Evolutionary conservation across 2,329 filamentous ascomycete species (phyloP).

Genomic region (Colletotrichum paranaense): DNA sequence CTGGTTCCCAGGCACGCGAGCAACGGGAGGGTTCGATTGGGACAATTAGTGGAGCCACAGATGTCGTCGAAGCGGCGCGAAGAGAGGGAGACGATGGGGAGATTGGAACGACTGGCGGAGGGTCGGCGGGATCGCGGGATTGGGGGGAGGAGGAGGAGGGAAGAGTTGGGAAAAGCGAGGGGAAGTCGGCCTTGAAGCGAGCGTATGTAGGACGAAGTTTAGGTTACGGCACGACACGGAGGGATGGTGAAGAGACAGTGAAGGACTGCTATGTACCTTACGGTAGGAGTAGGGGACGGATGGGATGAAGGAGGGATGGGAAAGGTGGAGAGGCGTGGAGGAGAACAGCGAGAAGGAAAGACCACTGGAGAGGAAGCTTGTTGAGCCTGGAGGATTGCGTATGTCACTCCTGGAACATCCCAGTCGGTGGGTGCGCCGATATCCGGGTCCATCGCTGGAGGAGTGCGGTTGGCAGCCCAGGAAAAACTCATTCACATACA

Average conservation of each 20-base stretch:
- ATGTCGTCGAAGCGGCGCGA: neutral
- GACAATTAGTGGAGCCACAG: constrained; percentile 17
- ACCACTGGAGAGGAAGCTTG: constrained; percentile 10
- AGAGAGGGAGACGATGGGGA: neutral
- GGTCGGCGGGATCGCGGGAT: constrained; percentile 13
- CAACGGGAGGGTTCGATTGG: neutral
- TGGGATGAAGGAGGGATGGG: neutral
- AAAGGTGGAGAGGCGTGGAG: neutral
- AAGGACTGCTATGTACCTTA: neutral
- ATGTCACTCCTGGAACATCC: constrained; percentile 34
- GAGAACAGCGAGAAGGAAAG: neutral
- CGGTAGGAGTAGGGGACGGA: constrained; percentile 1
- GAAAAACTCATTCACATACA: neutral
- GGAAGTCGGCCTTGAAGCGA: constrained; percentile 20
- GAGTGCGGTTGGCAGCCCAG: neutral
- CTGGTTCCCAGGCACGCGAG: neutral
- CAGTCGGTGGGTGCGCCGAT: constrained; percentile 21
- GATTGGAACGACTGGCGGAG: constrained; percentile 9
- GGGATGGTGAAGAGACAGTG: neutral
- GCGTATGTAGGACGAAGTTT: neutral
- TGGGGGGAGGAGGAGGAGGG: neutral
- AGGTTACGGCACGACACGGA: constrained; percentile 6
- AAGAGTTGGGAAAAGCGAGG: constrained; percentile 1
- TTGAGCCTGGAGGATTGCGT: constrained; percentile 33
- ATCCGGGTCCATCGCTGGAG: constrained; percentile 14